phyloP scores from a whole-genome alignment of 2,329 filamentous ascomycete species.

The Rutstroemia sp. region DNA sequence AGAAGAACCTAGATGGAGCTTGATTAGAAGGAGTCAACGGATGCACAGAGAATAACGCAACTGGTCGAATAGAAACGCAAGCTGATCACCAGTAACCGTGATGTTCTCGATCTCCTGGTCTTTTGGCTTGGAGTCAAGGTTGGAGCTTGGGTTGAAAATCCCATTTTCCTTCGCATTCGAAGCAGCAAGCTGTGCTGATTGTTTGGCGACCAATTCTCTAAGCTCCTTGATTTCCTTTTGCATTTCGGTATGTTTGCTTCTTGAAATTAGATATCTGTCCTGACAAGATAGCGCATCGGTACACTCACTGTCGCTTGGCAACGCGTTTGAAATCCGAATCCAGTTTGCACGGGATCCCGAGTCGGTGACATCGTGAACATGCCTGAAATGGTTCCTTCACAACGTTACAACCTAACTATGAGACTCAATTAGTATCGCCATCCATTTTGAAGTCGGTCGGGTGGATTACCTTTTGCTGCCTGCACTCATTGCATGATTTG shows the following conservation, averaged over 20 bases:
- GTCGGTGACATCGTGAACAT: constrained; percentile 55
- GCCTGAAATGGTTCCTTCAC: constrained; percentile 54
- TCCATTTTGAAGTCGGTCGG: background rate
- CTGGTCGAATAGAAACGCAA: constrained; percentile 10
- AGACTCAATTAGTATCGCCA: background rate
- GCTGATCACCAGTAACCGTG: constrained; percentile 10
- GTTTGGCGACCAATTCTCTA: constrained; percentile 30
- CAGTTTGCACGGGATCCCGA: constrained; percentile 57
- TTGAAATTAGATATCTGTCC: background rate
- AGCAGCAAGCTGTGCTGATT: constrained; percentile 14
- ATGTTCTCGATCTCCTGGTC: constrained; percentile 10
- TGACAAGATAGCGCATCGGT: background rate
- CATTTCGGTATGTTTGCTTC: constrained; percentile 58
- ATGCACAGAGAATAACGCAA: constrained; percentile 5
- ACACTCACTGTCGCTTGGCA: constrained; percentile 38
- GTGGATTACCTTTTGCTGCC: constrained; percentile 56
- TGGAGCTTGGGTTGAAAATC: constrained; percentile 44
- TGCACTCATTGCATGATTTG: constrained; percentile 40
- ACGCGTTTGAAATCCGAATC: constrained; percentile 63
- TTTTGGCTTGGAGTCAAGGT: constrained; percentile 22
- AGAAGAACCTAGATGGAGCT: constrained; percentile 45
- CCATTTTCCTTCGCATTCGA: constrained; percentile 37
- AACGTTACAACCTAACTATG: constrained; percentile 60
- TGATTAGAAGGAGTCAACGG: no score
- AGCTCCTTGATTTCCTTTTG: constrained; percentile 48